phyloP scores from a whole-genome alignment of 164 flowering plant species.

The Magnolia changhungtana region DNA sequence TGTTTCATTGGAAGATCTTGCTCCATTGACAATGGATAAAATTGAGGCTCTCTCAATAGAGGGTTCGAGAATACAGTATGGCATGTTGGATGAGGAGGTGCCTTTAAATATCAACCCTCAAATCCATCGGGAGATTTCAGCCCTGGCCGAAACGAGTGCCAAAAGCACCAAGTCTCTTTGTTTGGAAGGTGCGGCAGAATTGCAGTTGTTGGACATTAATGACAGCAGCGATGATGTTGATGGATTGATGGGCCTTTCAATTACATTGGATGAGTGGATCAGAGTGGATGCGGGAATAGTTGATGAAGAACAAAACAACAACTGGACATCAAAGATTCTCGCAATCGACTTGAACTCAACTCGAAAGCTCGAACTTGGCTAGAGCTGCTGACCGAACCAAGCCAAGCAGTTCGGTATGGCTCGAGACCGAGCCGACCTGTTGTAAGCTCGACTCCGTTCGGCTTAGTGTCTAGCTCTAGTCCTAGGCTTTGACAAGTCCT shows the following conservation, averaged over 20 bases:
- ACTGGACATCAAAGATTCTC: slow-evolving; percentile 69
- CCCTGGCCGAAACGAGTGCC: slow-evolving; percentile 52
- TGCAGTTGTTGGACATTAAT: slow-evolving; percentile 70
- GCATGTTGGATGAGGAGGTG: slow-evolving; percentile 74
- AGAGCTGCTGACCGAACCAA: no score
- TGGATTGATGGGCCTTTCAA: slow-evolving; percentile 82
- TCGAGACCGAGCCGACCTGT: no score
- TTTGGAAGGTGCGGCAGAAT: slow-evolving; percentile 71
- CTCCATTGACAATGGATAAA: slow-evolving; percentile 89
- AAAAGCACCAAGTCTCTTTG: slow-evolving; percentile 53
- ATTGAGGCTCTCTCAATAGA: slow-evolving; percentile 91
- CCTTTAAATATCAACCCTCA: slow-evolving; percentile 68
- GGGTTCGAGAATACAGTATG: slow-evolving; percentile 88
- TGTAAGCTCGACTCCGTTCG: no score
- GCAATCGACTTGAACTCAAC: slow-evolving; percentile 33
- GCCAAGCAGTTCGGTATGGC: no score
- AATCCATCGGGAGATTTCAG: slow-evolving; percentile 56
- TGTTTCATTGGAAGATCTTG: slow-evolving; percentile 84
- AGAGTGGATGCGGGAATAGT: slow-evolving; percentile 77
- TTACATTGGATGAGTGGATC: slow-evolving; percentile 94
- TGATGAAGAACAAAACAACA: slow-evolving; percentile 62
- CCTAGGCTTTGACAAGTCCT: no score
- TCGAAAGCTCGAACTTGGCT: no score
- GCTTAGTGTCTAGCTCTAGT: no score
- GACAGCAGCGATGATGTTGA: slow-evolving; percentile 58